A percentile compares a stretch with the other conserved stretches of the same genome.
phyloP scores from a whole-genome alignment of 345 rosid genomes.

The Pelargonium nanum region DNA sequence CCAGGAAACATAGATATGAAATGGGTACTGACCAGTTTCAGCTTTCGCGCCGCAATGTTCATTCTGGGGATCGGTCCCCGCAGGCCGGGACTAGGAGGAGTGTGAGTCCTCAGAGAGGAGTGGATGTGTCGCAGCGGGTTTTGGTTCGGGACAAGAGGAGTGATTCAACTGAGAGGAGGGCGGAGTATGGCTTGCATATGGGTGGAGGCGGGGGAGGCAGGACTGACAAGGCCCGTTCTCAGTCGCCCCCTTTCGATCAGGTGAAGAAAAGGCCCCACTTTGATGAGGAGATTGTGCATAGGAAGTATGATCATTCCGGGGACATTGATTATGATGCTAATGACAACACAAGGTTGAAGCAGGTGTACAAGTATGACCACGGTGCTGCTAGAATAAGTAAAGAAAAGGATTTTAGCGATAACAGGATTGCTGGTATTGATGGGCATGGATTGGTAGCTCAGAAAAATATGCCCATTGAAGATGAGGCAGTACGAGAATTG shows the following conservation, averaged over 20 bases:
- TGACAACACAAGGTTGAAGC: constrained; percentile 19
- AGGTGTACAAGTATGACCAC: constrained; percentile 24
- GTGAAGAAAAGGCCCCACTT: constrained; percentile 21
- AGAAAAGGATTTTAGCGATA: constrained; percentile 26
- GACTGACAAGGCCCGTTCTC: constrained; percentile 2
- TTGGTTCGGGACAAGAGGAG: constrained; percentile 15
- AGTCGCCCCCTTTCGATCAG: constrained; percentile 17
- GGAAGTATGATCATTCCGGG: constrained; percentile 17
- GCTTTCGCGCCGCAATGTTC: constrained; percentile 12
- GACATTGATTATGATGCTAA: constrained; percentile 19
- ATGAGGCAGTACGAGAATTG: constrained; percentile 20
- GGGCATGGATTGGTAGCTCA: constrained; percentile 19
- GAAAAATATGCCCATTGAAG: constrained; percentile 27
- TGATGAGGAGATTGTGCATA: constrained; percentile 13
- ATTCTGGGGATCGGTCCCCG: constrained; percentile 12
- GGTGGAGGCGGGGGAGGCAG: constrained; percentile 22
- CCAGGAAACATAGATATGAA: constrained; percentile 20
- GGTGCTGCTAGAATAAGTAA: constrained; percentile 20
- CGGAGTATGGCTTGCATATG: constrained; percentile 17
- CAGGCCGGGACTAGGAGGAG: constrained; percentile 19
- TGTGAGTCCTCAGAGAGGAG: constrained; percentile 24
- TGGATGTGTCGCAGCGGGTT: constrained; percentile 25
- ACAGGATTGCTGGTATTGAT: constrained; percentile 15
- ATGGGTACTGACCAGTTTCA: constrained; percentile 13
- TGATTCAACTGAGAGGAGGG: constrained; percentile 24